Evolutionary conservation across 2,329 filamentous ascomycete species (phyloP).

Genomic region (Colletotrichum horii): DNA sequence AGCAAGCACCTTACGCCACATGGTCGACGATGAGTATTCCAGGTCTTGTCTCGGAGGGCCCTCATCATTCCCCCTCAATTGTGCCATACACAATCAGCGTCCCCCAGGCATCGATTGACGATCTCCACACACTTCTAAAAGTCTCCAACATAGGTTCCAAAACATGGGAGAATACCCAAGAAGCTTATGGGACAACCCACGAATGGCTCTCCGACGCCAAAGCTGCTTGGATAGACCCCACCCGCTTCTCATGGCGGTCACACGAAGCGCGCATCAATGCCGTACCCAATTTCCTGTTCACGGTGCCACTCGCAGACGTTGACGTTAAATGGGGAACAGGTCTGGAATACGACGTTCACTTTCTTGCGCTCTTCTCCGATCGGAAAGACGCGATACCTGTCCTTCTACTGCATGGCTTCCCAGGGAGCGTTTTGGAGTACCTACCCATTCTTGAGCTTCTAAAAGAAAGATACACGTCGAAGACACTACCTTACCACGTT

Average conservation of each 20-base stretch:
- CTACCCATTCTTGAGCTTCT: neutral
- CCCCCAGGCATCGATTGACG: neutral
- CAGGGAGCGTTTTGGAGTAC: neutral
- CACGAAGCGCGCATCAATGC: neutral
- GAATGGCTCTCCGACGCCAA: neutral
- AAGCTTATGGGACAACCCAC: neutral
- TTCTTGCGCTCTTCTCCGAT: neutral
- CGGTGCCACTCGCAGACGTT: neutral
- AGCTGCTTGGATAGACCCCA: neutral
- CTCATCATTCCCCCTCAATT: neutral
- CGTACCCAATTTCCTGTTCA: neutral
- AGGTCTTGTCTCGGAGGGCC: accelerated
- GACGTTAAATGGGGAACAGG: accelerated
- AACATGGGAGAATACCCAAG: neutral
- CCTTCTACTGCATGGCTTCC: neutral
- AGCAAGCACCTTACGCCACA: accelerated
- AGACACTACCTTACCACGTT: neutral
- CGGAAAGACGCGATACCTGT: neutral
- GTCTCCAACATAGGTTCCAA: neutral
- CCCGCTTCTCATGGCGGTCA: neutral
- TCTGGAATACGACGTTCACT: neutral
- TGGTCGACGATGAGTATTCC: accelerated
- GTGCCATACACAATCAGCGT: neutral
- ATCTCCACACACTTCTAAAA: neutral
- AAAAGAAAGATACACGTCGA: neutral